Percentiles rank a stretch among this genome's conserved stretches.
Conservation (phyloP, 345 rosid species). For the Litchi chinensis region DNA sequence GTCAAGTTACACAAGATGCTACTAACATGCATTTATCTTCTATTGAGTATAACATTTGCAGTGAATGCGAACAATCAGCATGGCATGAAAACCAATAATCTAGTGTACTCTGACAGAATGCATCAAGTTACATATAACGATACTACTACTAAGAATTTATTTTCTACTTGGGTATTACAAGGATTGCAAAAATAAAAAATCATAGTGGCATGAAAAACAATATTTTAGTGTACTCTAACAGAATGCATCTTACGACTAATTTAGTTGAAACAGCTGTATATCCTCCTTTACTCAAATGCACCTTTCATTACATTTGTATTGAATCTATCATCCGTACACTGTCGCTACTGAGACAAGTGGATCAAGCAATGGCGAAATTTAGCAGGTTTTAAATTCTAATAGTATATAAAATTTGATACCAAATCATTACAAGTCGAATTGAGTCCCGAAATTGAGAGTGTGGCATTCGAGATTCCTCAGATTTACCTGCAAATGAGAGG, state of each 20-base stretch:
- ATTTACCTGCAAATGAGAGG: conserved; percentile 58
- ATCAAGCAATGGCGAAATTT: not conserved
- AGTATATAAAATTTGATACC: conserved; percentile 18
- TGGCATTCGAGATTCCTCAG: conserved; percentile 81
- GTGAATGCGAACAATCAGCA: not conserved
- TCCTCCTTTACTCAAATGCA: not conserved
- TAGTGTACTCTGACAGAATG: not conserved
- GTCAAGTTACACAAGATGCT: not conserved
- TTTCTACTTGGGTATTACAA: not conserved
- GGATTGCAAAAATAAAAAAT: not conserved
- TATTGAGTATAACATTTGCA: not conserved
- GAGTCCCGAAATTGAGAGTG: conserved; percentile 66
- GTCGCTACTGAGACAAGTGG: not conserved
- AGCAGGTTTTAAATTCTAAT: not conserved
- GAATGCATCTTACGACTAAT: conserved; percentile 1
- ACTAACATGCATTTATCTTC: not conserved
- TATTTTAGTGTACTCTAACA: not conserved
- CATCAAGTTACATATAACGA: not conserved
- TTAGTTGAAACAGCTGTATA: not conserved
- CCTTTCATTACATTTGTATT: not conserved
- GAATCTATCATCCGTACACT: not conserved
- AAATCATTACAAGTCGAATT: conserved; percentile 32
- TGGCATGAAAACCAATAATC: not conserved
- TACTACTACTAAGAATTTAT: not conserved
- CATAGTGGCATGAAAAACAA: not conserved